Percentiles rank a stretch among this genome's conserved stretches.
These are phyloP conservation scores for Trichophyton equinum DNA, from an alignment of 2,329 filamentous ascomycete species.

Conservation along the genomic window DNA sequence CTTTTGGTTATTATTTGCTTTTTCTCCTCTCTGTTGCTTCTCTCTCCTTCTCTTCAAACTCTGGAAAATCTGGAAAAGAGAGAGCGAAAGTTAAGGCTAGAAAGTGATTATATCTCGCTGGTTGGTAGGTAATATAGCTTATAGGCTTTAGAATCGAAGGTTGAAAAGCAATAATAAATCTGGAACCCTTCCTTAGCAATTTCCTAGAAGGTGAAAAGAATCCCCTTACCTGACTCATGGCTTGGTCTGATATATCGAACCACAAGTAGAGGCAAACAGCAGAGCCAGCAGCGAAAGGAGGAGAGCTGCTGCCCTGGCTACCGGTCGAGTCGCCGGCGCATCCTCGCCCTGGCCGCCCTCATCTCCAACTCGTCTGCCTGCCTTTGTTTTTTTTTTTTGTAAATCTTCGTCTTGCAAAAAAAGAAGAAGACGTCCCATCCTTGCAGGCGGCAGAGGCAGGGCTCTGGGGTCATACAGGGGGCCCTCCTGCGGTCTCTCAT, in stretches of 20 bases:
- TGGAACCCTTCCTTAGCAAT: background rate
- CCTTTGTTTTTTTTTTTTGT: too few relatives aligned
- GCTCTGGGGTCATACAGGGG: background rate
- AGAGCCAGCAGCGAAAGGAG: too few relatives aligned
- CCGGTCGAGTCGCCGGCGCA: background rate
- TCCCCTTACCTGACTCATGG: background rate
- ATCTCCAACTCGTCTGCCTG: too few relatives aligned
- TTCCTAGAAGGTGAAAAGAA: background rate
- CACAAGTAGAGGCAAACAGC: too few relatives aligned
- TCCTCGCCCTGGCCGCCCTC: too few relatives aligned
- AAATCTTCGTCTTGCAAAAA: background rate
- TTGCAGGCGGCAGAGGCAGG: background rate
- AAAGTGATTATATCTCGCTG: too few relatives aligned
- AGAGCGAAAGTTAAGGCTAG: too few relatives aligned
- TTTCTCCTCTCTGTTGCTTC: background rate
- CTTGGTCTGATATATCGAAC: background rate
- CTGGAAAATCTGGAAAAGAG: background rate
- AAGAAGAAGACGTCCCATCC: background rate
- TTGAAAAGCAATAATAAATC: constrained; percentile 2
- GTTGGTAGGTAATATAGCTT: background rate
- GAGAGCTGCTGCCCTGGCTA: background rate
- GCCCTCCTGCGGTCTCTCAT: background rate
- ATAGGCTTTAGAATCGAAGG: background rate
- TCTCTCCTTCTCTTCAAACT: background rate
- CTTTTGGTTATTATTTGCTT: background rate